Percentiles rank a stretch among this genome's conserved stretches.
These are phyloP conservation scores for Colletotrichum sp. DNA, from an alignment of 2,329 filamentous ascomycete species.

Conservation along the genomic window DNA sequence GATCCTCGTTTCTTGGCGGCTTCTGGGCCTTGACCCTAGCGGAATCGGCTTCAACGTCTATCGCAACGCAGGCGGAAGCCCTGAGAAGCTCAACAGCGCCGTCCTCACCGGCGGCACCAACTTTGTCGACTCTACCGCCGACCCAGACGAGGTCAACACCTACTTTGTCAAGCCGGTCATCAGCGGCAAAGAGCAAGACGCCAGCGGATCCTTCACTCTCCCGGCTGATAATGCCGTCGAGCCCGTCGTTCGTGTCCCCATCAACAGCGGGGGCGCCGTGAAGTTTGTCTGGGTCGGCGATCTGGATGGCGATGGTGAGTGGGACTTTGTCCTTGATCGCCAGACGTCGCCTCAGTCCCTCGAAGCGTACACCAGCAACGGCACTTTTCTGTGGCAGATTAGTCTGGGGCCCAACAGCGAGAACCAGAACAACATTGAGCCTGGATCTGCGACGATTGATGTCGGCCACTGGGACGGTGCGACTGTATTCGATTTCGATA, in stretches of 20 bases:
- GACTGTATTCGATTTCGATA: conserved; percentile 28
- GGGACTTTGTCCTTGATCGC: conserved; percentile 25
- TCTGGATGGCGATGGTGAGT: conserved; percentile 26
- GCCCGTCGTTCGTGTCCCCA: conserved; percentile 23
- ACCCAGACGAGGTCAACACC: conserved; percentile 18
- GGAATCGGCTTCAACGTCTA: conserved; percentile 27
- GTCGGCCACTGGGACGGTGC: conserved; percentile 27
- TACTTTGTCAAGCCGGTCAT: conserved; percentile 23
- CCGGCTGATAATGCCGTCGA: conserved; percentile 8
- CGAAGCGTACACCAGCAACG: conserved; percentile 24
- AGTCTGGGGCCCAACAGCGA: conserved; percentile 25
- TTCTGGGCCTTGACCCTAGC: conserved; percentile 25
- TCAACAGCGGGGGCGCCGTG: conserved; percentile 21
- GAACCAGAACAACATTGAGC: conserved; percentile 25
- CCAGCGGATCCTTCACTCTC: conserved; percentile 19
- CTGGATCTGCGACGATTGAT: conserved; percentile 22
- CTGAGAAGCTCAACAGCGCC: conserved; percentile 18
- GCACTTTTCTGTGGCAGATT: conserved; percentile 24
- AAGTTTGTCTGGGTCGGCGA: conserved; percentile 29
- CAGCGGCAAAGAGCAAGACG: conserved; percentile 17
- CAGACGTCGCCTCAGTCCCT: conserved; percentile 19
- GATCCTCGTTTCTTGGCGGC: conserved; percentile 24
- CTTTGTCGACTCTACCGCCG: conserved; percentile 20
- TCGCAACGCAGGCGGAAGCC: neutral
- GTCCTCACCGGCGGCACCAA: conserved; percentile 24